A percentile compares a stretch with the other conserved stretches of the same genome.
Evolutionary conservation across 352 stramenopile species (phyloP).

Genomic region (Pilasporangium apinafurcum): DNA sequence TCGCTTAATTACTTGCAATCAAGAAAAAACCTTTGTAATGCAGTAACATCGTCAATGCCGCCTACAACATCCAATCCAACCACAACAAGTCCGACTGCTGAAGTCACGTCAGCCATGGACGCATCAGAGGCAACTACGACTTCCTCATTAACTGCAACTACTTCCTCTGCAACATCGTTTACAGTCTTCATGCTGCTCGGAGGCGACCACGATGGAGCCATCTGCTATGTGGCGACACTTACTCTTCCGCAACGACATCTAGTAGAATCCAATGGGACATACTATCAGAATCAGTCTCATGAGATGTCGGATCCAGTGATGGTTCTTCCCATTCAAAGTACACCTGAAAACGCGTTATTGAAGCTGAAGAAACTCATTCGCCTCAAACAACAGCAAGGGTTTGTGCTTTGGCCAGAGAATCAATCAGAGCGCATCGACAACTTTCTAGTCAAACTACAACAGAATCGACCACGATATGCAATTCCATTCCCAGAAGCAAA

Average conservation of each 20-base stretch:
- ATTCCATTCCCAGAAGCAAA: not conserved
- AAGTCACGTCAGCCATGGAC: too few species aligned
- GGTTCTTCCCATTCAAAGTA: conserved; percentile 13
- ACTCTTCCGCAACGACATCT: conserved; percentile 12
- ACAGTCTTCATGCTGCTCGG: conserved; percentile 21
- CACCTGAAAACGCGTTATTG: conserved; percentile 11
- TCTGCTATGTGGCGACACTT: conserved; percentile 17
- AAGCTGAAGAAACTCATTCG: conserved; percentile 22
- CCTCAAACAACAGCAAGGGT: conserved; percentile 9
- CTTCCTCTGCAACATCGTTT: too few species aligned
- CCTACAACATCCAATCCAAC: too few species aligned
- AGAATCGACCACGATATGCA: not conserved
- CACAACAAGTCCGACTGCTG: too few species aligned
- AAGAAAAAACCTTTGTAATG: too few species aligned
- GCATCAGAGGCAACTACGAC: too few species aligned
- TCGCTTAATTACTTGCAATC: too few species aligned
- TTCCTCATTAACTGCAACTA: too few species aligned
- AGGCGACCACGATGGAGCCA: conserved; percentile 29
- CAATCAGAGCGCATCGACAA: conserved; percentile 13
- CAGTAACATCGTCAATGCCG: too few species aligned
- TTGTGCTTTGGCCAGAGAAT: conserved; percentile 7
- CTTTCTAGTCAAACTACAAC: not conserved
- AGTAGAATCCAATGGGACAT: conserved; percentile 14
- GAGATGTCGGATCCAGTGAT: conserved; percentile 6
- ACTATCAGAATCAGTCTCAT: conserved; percentile 10